phyloP scores from a whole-genome alignment of 208 protist genomes.

The Trypanosoma boissoni region DNA sequence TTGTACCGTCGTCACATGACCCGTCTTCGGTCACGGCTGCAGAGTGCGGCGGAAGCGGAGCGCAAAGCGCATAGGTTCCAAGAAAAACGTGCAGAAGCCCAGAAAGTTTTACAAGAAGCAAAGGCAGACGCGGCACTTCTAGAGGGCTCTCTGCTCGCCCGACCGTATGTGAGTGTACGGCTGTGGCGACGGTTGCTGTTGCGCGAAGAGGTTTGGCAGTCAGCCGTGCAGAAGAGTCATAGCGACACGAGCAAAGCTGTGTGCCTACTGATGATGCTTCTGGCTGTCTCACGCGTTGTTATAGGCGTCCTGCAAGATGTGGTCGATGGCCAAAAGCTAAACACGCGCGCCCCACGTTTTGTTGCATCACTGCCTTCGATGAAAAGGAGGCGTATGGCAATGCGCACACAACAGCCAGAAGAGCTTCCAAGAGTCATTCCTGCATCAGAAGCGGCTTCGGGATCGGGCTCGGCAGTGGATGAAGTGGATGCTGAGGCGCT shows the following conservation, averaged over 20 bases:
- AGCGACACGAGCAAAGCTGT: neutral
- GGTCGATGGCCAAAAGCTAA: slow-evolving; percentile 47
- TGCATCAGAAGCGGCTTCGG: neutral
- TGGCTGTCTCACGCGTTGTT: slow-evolving; percentile 37
- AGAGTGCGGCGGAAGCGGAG: neutral
- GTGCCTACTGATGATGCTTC: slow-evolving; percentile 32
- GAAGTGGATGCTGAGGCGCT: neutral
- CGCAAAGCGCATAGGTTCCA: neutral
- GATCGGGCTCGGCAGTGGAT: neutral
- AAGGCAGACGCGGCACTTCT: slow-evolving; percentile 28
- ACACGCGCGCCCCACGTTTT: slow-evolving; percentile 66
- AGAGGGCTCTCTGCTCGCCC: slow-evolving; percentile 47
- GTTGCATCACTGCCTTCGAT: slow-evolving; percentile 77
- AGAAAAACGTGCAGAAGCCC: neutral
- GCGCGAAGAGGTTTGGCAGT: slow-evolving; percentile 48
- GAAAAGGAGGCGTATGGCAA: too few relatives aligned
- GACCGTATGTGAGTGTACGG: slow-evolving; percentile 56
- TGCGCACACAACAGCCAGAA: slow-evolving; percentile 2
- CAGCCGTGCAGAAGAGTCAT: slow-evolving; percentile 29
- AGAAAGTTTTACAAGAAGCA: neutral
- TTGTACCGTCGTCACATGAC: slow-evolving; percentile 22
- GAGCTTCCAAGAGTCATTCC: neutral
- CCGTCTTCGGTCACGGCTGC: slow-evolving; percentile 10
- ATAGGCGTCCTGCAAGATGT: slow-evolving; percentile 64
- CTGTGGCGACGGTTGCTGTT: slow-evolving; percentile 62